phyloP scores from a whole-genome alignment of 345 rosid genomes.

The Populus ilicifolia region DNA sequence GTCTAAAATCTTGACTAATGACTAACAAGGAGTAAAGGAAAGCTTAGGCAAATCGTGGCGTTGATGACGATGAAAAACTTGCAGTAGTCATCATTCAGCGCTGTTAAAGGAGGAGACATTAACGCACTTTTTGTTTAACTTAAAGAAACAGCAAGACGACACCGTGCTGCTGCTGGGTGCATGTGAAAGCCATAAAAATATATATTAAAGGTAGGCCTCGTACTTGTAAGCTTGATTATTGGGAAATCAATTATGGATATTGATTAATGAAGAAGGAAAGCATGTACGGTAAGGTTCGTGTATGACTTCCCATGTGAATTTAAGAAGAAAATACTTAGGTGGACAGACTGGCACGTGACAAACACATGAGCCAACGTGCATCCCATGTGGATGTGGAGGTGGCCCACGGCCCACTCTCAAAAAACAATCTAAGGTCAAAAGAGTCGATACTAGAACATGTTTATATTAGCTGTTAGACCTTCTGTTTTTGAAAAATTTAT shows the following conservation, averaged over 20 bases:
- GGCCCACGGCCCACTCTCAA: slow-evolving; percentile 46
- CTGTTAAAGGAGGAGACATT: slow-evolving; percentile 15
- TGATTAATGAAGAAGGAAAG: not conserved
- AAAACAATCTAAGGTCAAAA: slow-evolving; percentile 23
- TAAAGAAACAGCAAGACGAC: slow-evolving; percentile 1
- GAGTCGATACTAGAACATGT: slow-evolving; percentile 24
- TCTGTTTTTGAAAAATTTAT: too few relatives aligned
- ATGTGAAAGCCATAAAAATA: slow-evolving; percentile 22
- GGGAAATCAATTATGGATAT: not conserved
- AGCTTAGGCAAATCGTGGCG: not conserved
- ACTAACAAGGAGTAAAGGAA: not conserved
- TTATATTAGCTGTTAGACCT: slow-evolving; percentile 7
- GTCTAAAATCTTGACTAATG: not conserved
- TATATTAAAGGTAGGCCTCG: not conserved
- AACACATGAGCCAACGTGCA: slow-evolving; percentile 39
- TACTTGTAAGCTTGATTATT: not conserved
- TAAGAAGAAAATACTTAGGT: slow-evolving; percentile 31
- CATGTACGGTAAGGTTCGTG: not conserved
- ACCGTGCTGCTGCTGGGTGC: slow-evolving; percentile 15
- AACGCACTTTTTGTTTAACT: slow-evolving; percentile 1
- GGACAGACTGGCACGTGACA: slow-evolving; percentile 63
- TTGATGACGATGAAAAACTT: not conserved
- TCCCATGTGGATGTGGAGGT: slow-evolving; percentile 49
- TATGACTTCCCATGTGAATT: slow-evolving; percentile 11
- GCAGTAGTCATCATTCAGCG: slow-evolving; percentile 3